Evolutionary conservation across 176 grass and related monocot species (phyloP), one percentile per base, ranked within the genome.

Genomic region (Dendrocalamus sinicus): DNA sequence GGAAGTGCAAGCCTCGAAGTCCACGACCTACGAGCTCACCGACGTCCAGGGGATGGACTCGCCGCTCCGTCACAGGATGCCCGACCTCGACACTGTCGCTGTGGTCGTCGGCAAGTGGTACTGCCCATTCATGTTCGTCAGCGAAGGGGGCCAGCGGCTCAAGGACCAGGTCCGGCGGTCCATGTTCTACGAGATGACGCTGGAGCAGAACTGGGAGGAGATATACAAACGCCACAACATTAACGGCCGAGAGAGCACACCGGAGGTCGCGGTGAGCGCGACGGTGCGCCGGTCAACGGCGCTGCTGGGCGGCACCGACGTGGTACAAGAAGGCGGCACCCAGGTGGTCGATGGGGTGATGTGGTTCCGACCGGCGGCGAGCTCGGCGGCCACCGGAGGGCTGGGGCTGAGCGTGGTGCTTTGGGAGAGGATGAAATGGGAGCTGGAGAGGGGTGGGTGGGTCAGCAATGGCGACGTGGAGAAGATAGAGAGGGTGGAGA

Each of bases 361-460:
- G 58, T 87, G 85, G 85, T 81, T 81, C 59, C 11, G 70, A 43
- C 45, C 76, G 9, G 75, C 65, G 20, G 44, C 44, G 44, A 10
- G 2, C 23, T 26, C 6, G 12, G 37, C 9, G 1, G 12, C 3
- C 1, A 13, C 37, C 62, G 63, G 19, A 23, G 39, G 17, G n/a
- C 9, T 92, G 19, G 83, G 50, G 3, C 52, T 89, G 67, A 77
- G 76, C 68, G 53, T 9, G 78, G 83, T 76, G 12, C 6, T 89
- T 59, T 89, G 91, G 91, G 91, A 92, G 50, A 84, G 59, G 67
- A 84, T 92, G 44, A 80, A 0, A 4, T 92, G 83, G 87, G 83
- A 92, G 80, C 8, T 83, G 30, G 76, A 32, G 9, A 86, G 16
- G 46, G 87, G 30, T 79, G 90, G 87, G 35, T 83, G 87, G 87